phyloP scores from a whole-genome alignment of 139 green algal genomes.

The Chlorella sp. region DNA sequence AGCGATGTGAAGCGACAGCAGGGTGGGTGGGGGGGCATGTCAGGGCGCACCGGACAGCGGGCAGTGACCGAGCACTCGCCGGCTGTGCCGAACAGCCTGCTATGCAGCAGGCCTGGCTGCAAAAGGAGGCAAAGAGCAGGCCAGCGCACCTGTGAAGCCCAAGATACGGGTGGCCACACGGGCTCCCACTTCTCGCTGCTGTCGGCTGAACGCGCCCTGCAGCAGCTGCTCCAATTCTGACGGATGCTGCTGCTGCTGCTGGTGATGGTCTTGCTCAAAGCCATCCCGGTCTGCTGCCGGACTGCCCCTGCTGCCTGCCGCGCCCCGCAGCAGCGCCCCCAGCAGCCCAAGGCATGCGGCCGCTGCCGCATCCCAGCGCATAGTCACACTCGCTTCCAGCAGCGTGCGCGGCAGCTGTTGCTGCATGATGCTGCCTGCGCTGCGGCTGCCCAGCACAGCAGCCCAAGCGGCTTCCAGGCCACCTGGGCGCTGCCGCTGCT shows the following conservation, averaged over 20 bases:
- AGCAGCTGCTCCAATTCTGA: background rate
- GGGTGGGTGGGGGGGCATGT: too few species aligned
- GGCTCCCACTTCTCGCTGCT: background rate
- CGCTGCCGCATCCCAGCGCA: conserved; percentile 30
- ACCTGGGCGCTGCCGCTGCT: background rate
- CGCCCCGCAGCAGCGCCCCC: background rate
- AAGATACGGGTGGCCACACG: background rate
- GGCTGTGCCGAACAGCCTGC: too few species aligned
- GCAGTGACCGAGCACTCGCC: too few species aligned
- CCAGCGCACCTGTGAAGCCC: background rate
- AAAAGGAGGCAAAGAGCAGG: too few species aligned
- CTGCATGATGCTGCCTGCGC: conserved; percentile 31
- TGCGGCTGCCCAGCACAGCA: conserved; percentile 30
- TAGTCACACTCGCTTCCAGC: conserved; percentile 11
- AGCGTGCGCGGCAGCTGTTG: conserved; percentile 34
- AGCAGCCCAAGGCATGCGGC: conserved; percentile 30
- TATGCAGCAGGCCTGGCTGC: too few species aligned
- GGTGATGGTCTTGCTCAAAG: too few species aligned
- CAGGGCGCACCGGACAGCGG: too few species aligned
- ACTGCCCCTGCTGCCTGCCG: background rate
- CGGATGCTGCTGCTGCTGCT: background rate
- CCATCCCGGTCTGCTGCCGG: background rate
- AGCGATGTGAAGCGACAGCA: too few species aligned
- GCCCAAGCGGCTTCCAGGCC: conserved; percentile 43
- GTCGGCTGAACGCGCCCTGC: background rate